A percentile compares a stretch with the other conserved stretches of the same genome.
Conservation (phyloP, 768 basidiomycete genomes). For the Lactarius sp. region DNA sequence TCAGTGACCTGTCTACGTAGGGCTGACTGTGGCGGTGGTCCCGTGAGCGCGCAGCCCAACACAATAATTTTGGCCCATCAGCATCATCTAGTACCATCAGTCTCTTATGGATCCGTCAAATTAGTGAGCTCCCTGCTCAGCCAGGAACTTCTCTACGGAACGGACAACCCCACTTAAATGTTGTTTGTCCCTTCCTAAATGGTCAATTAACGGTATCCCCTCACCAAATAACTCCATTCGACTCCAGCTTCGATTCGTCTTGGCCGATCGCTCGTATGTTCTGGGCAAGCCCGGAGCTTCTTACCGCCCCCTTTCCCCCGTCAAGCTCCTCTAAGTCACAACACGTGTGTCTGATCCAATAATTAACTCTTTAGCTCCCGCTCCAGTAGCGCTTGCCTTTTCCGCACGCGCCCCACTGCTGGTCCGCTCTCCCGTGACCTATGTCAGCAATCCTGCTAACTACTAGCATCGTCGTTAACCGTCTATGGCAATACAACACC, state of each 20-base stretch:
- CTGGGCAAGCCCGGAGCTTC: conserved; percentile 4
- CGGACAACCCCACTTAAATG: conserved; percentile 4
- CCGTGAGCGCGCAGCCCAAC: not conserved
- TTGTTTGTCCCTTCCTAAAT: conserved; percentile 5
- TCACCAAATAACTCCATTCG: conserved; percentile 15
- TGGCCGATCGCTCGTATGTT: conserved; percentile 8
- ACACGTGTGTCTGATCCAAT: not conserved
- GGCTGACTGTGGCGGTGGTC: not conserved
- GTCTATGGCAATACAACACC: conserved; percentile 9
- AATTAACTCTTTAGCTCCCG: not conserved
- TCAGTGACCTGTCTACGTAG: conserved; percentile 1
- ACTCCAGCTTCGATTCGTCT: conserved; percentile 5
- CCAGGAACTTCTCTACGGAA: conserved; percentile 16
- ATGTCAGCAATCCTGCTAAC: not conserved
- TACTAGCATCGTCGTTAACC: not conserved
- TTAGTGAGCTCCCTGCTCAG: conserved; percentile 7
- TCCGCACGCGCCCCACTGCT: not conserved
- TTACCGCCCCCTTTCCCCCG: not conserved
- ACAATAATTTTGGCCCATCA: conserved; percentile 4
- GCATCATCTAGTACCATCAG: conserved; percentile 2
- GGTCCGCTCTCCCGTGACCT: conserved; percentile 14
- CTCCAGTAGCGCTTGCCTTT: not conserved
- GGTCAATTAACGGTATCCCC: conserved; percentile 11
- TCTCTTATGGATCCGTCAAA: conserved; percentile 9
- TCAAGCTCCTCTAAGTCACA: conserved; percentile 1